Conservation (phyloP, 306 rosid genomes). For the Erythrophleum fordii region DNA sequence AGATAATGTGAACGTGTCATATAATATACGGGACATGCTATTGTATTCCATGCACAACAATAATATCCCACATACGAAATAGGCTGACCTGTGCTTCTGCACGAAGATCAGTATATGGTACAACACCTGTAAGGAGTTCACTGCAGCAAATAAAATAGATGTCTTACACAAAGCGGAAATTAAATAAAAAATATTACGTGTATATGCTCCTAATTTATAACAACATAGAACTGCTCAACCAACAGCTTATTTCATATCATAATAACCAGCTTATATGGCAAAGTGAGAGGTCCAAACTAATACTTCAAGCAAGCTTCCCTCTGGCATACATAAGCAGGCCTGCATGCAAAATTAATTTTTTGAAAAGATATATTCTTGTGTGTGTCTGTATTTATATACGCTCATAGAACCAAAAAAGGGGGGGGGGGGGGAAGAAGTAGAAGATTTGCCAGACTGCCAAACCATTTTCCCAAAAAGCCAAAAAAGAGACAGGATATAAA, state of each 20-base stretch:
- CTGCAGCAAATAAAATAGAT: constrained; percentile 57
- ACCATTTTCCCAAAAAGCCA: constrained; percentile 15
- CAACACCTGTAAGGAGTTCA: constrained; percentile 94
- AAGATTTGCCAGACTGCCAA: constrained; percentile 4
- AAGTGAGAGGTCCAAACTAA: constrained; percentile 3
- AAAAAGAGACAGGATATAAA: not conserved
- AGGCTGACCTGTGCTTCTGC: constrained; percentile 83
- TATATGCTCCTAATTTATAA: not conserved
- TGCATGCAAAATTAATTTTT: constrained; percentile 18
- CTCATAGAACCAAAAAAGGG: too few relatives aligned
- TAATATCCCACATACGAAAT: constrained; percentile 18
- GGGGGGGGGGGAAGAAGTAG: constrained; percentile 9
- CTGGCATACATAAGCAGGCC: constrained; percentile 11
- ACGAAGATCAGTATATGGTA: constrained; percentile 96
- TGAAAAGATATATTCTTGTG: not conserved
- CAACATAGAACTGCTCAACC: not conserved
- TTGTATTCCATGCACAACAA: constrained; percentile 23
- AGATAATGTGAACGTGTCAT: constrained; percentile 9
- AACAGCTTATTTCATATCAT: not conserved
- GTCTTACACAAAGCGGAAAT: not conserved
- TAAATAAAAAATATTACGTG: not conserved
- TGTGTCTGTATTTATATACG: not conserved
- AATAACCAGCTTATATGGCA: not conserved
- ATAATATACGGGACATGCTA: constrained; percentile 6
- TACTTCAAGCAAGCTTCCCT: constrained; percentile 23